A percentile compares a stretch with the other conserved stretches of the same genome.
Evolutionary conservation across 2,329 filamentous ascomycete genomes (phyloP).

Genomic region (Aspergillus ruber): DNA sequence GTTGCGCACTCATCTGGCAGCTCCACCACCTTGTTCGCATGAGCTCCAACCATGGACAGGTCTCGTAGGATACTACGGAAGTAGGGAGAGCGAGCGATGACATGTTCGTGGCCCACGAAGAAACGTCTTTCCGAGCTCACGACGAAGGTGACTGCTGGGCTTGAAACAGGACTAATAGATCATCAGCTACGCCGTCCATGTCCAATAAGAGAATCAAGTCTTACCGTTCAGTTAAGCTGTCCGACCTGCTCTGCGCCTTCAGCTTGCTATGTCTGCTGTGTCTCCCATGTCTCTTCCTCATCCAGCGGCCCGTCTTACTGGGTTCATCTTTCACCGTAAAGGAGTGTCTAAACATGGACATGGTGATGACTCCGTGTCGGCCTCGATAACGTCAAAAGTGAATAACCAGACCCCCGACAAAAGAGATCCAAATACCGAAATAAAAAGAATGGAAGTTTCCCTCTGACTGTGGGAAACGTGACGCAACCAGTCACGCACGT

Average conservation of each 20-base stretch:
- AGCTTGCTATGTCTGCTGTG: constrained; percentile 73
- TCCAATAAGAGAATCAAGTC: constrained; percentile 5
- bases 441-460: constrained; percentile 34
- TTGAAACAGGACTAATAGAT: constrained; percentile 43
- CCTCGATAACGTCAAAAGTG: constrained; percentile 31
- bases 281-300: constrained; percentile 25
- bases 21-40: constrained; percentile 70
- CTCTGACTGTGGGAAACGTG: constrained; percentile 17
- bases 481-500: not conserved
- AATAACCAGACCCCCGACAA: constrained; percentile 18
- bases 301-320: constrained; percentile 62
- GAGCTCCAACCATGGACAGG: constrained; percentile 60
- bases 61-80: constrained; percentile 67
- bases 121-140: constrained; percentile 79
- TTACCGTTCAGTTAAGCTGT: constrained; percentile 50
- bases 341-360: constrained; percentile 84
- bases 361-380: constrained; percentile 41
- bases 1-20: constrained; percentile 54
- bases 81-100: constrained; percentile 77
- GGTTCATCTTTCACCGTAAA: constrained; percentile 79
- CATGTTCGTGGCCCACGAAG: constrained; percentile 92
- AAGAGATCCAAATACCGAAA: constrained; percentile 25
- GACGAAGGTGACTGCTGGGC: constrained; percentile 77
- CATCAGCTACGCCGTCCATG: not conserved
- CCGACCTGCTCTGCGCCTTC: constrained; percentile 81